Evolutionary conservation across 208 protist genomes (phyloP).

Genomic region (Phytomonas francai): DNA sequence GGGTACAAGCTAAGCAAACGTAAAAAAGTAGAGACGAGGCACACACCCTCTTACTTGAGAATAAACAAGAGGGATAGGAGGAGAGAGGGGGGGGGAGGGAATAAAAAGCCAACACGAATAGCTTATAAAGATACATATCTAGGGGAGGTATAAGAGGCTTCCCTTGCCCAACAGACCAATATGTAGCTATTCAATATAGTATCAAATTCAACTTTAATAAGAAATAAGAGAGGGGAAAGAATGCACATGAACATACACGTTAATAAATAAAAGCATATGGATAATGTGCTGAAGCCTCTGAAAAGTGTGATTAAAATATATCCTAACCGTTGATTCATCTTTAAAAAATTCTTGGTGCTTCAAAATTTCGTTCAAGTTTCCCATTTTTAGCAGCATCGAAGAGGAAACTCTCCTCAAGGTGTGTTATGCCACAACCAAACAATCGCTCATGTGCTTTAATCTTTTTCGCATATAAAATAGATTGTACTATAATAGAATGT

Average conservation of each 20-base stretch:
- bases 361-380: neutral
- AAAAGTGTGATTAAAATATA: neutral
- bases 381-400: neutral
- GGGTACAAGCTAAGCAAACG: constrained; percentile 1
- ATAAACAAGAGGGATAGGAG: neutral
- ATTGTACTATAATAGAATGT: constrained; percentile 2
- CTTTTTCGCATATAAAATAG: neutral
- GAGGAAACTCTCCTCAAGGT: neutral
- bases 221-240: neutral
- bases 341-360: neutral
- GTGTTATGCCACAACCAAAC: constrained; percentile 4
- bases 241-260: neutral
- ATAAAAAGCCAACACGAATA: constrained; percentile 6
- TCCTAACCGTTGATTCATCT: neutral
- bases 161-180: neutral
- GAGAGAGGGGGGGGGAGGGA: neutral
- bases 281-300: neutral
- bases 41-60: neutral
- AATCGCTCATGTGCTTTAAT: constrained; percentile 2
- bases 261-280: neutral
- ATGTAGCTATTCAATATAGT: neutral
- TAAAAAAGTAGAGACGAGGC: neutral
- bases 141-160: neutral
- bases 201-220: neutral
- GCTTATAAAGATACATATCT: neutral